Evolutionary conservation across 495 filamentous ascomycete species (phyloP).

Genomic region (Haplographium delicatum): DNA sequence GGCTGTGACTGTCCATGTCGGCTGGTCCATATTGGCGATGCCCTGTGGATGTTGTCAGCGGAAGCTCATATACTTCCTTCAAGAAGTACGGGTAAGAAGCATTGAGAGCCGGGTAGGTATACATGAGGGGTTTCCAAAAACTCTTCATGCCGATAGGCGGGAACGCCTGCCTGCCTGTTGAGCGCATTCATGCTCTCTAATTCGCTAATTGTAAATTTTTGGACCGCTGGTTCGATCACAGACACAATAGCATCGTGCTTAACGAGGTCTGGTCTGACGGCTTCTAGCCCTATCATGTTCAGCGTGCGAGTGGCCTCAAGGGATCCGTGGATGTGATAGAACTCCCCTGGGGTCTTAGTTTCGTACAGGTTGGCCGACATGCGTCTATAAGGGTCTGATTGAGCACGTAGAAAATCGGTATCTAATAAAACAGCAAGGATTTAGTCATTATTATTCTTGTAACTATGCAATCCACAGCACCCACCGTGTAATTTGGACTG

Average conservation of each 20-base stretch:
- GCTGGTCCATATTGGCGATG: slow-evolving; percentile 31
- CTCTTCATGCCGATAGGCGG: slow-evolving; percentile 57
- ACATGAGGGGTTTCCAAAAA: slow-evolving; percentile 58
- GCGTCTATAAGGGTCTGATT: slow-evolving; percentile 67
- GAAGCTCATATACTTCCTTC: too few species aligned
- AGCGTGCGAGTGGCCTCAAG: slow-evolving; percentile 62
- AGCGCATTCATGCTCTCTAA: slow-evolving; percentile 59
- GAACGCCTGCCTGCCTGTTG: slow-evolving; percentile 59
- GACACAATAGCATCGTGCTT: slow-evolving; percentile 61
- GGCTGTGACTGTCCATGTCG: slow-evolving; percentile 49
- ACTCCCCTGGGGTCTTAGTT: slow-evolving; percentile 57
- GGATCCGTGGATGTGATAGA: slow-evolving; percentile 74
- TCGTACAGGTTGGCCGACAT: slow-evolving; percentile 71
- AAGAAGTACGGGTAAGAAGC: neutral
- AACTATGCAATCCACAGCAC: neutral
- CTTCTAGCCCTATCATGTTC: slow-evolving; percentile 64
- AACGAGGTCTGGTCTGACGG: slow-evolving; percentile 53
- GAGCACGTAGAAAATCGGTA: slow-evolving; percentile 62
- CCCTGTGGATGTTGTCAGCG: slow-evolving; percentile 32
- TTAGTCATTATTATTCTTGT: slow-evolving; percentile 20
- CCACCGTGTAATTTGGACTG: neutral
- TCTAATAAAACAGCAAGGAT: slow-evolving; percentile 36
- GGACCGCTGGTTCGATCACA: slow-evolving; percentile 59
- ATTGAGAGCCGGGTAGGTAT: slow-evolving; percentile 17
- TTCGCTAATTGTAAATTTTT: slow-evolving; percentile 53